A percentile compares a stretch with the other conserved stretches of the same genome.
These are phyloP conservation scores for Cladosporium sp. DNA, from an alignment of 2,329 filamentous ascomycete species.

Conservation along the genomic window DNA sequence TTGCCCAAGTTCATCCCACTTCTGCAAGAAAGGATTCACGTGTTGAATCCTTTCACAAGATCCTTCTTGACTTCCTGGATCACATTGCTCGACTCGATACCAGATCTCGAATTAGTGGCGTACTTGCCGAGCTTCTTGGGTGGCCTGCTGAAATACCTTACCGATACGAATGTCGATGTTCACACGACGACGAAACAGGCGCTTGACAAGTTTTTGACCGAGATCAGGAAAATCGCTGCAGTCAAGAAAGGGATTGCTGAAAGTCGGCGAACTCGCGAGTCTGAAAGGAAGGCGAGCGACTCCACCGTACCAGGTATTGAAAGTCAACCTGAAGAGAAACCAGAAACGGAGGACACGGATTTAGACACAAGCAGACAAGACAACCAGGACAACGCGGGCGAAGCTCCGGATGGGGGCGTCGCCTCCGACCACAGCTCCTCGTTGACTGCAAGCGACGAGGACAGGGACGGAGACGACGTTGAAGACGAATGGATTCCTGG, in stretches of 20 bases:
- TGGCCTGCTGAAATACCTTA: conserved; percentile 85
- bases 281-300: conserved; percentile 23
- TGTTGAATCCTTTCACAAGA: conserved; percentile 89
- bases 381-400: conserved; percentile 36
- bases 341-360: conserved; percentile 8
- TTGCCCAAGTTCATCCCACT: conserved; percentile 87
- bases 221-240: conserved; percentile 90
- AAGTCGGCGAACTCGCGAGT: conserved; percentile 42
- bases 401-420: conserved; percentile 38
- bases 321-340: conserved; percentile 13
- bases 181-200: conserved; percentile 86
- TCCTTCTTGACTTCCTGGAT: conserved; percentile 97
- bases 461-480: conserved; percentile 43
- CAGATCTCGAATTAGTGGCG: conserved; percentile 89
- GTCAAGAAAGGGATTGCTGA: conserved; percentile 91
- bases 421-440: conserved; percentile 44
- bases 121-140: conserved; percentile 89
- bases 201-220: conserved; percentile 82
- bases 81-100: conserved; percentile 89
- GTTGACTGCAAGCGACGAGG: conserved; percentile 51
- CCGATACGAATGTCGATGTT: conserved; percentile 89
- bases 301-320: conserved; percentile 17
- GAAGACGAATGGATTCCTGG: conserved; percentile 97
- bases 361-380: neutral
- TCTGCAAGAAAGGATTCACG: conserved; percentile 88